A percentile compares a stretch with the other conserved stretches of the same genome.
Evolutionary conservation across 306 rosid species (phyloP).

Genomic region (Biancaea sappan): DNA sequence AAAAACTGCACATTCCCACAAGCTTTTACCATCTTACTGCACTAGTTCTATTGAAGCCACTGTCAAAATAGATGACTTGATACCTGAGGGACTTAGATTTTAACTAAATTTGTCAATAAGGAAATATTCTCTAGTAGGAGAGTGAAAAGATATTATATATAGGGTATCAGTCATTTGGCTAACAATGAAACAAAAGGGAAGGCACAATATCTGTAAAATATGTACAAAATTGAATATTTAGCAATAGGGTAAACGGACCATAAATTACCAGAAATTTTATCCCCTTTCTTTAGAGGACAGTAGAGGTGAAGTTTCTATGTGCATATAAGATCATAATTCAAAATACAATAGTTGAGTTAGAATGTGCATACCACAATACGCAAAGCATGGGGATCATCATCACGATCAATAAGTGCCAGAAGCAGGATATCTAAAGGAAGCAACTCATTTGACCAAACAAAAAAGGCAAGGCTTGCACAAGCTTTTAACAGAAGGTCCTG

Average conservation of each 20-base stretch:
- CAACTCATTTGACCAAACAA: constrained; percentile 89
- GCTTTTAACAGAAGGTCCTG: constrained; percentile 87
- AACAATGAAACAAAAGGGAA: constrained; percentile 16
- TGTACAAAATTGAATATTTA: background rate
- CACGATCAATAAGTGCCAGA: constrained; percentile 93
- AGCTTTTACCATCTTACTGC: background rate
- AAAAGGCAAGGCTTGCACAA: constrained; percentile 81
- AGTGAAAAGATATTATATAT: background rate
- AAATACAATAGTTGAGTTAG: constrained; percentile 18
- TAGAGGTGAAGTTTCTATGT: background rate
- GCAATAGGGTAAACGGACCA: constrained; percentile 1
- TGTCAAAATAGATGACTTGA: background rate
- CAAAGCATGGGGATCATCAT: constrained; percentile 97
- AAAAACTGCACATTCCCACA: background rate
- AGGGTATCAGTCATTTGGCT: background rate
- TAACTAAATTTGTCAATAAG: background rate
- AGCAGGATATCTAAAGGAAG: constrained; percentile 97
- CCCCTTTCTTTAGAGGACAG: background rate
- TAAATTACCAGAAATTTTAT: constrained; percentile 11
- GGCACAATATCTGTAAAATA: background rate
- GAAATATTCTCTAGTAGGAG: background rate
- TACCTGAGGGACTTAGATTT: background rate
- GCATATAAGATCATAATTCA: constrained; percentile 15
- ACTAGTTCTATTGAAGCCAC: background rate
- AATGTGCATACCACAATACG: constrained; percentile 79